Evolutionary conservation across 2,329 filamentous ascomycete species (phyloP), one percentile per base, ranked within the genome.

Genomic region (Diaporthe vaccinii): DNA sequence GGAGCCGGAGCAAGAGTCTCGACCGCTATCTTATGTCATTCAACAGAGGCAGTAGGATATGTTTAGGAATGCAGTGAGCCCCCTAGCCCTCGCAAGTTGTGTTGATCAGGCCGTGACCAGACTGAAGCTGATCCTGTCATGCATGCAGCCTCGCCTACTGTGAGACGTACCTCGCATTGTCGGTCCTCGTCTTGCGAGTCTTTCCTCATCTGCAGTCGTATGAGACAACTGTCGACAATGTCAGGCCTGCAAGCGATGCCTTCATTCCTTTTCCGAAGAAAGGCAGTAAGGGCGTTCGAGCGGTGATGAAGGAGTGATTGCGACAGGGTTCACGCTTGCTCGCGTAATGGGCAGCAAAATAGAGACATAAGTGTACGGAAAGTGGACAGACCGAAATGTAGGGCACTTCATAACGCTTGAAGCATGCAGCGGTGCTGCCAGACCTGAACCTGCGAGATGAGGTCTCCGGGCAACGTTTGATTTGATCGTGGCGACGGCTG

Each of bases 11-110:
- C 10, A 73, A 55, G 34, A 53, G 20, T 14, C 22, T 62, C n/a
- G 46, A 73, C 6, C 59, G 49, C 20, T 25, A 25, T 46, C 36
- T 53, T 1, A 73, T 51, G 22, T 17, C 58, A 4, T 73, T 73
- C 17, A 73, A 67, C 10, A 79, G 75, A 70, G 79, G 80, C 9
- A 80, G 76, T 34, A 74, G 80, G 34, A 61, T 34, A 22, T 81
- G 78, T 51, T 15, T 79, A 17, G 80, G 78, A 1, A 78, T 79
- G 74, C 78, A 79, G 80, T 80, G 46, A 78, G 79, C 77, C 44
- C 2, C 10, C n/a, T 44, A 12, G 15, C 3, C n/a, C 31, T n/a
- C 25, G 7, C 31, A 12, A 34, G 20, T 44, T 31, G 31, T 20
- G 14, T 39, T 2, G 14, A 25, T 28, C 49, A 22, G 5, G n/a